phyloP scores from a whole-genome alignment of 139 green algal genomes.

The Coelastrella sp. region DNA sequence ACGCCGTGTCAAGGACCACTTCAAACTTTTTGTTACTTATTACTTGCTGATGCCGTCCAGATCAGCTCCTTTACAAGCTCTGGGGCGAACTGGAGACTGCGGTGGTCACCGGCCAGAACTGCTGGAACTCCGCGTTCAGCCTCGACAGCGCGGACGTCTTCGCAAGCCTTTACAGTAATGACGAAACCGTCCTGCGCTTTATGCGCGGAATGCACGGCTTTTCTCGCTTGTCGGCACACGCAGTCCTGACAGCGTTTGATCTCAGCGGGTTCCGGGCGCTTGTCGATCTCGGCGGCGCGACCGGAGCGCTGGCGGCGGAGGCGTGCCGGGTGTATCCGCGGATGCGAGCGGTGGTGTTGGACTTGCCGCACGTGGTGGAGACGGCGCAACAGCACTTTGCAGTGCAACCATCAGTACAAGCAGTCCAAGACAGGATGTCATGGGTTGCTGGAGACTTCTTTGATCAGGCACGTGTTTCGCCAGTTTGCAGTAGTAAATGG shows the following conservation, averaged over 20 bases:
- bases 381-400: slow-evolving; percentile 46
- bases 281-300: slow-evolving; percentile 58
- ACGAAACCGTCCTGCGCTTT: slow-evolving; percentile 50
- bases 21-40: not conserved
- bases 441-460: slow-evolving; percentile 64
- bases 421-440: slow-evolving; percentile 17
- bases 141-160: slow-evolving; percentile 50
- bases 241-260: slow-evolving; percentile 58
- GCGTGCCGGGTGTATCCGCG: slow-evolving; percentile 42
- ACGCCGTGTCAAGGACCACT: too few relatives aligned
- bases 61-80: slow-evolving; percentile 40
- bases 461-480: not conserved
- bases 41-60: not conserved
- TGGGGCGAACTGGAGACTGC: slow-evolving; percentile 46
- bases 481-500: not conserved
- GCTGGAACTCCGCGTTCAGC: slow-evolving; percentile 49
- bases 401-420: not conserved
- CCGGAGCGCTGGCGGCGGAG: slow-evolving; percentile 49
- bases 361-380: slow-evolving; percentile 53
- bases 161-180: slow-evolving; percentile 47
- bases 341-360: slow-evolving; percentile 45
- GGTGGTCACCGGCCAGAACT: slow-evolving; percentile 43
- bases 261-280: slow-evolving; percentile 25
- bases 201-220: slow-evolving; percentile 63
- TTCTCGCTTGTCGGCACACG: slow-evolving; percentile 23